Conservation (phyloP, 2,329 filamentous ascomycete genomes). For the Cladosporium sp. region DNA sequence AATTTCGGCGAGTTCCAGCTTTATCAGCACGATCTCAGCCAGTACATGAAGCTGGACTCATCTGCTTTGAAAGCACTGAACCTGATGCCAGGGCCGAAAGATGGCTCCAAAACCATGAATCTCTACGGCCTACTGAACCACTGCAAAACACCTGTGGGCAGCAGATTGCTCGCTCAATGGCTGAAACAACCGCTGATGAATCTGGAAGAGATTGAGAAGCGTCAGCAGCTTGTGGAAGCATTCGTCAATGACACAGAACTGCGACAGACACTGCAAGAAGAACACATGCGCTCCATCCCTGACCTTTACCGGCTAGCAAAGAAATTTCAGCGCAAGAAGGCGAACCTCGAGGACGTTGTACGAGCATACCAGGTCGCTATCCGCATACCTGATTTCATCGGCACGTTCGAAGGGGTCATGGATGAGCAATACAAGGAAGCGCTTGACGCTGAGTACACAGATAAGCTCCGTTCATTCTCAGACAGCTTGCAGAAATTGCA, state of each 20-base stretch:
- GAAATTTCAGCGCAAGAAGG: constrained; percentile 87
- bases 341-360: constrained; percentile 93
- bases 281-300: constrained; percentile 87
- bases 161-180: constrained; percentile 89
- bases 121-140: constrained; percentile 91
- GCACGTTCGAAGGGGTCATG: constrained; percentile 88
- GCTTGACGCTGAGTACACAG: constrained; percentile 82
- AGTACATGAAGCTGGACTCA: constrained; percentile 98
- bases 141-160: constrained; percentile 94
- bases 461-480: constrained; percentile 71
- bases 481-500: constrained; percentile 81
- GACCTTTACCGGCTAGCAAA: constrained; percentile 93
- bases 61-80: constrained; percentile 92
- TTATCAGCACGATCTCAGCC: constrained; percentile 93
- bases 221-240: constrained; percentile 91
- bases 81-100: constrained; percentile 91
- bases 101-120: constrained; percentile 97
- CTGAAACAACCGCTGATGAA: constrained; percentile 97
- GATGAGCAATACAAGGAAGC: constrained; percentile 90
- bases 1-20: constrained; percentile 98
- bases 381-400: constrained; percentile 84
- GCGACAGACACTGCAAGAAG: constrained; percentile 93
- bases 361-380: constrained; percentile 93
- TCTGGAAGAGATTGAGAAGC: constrained; percentile 80
- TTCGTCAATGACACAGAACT: constrained; percentile 92